Percentiles rank a stretch among this genome's conserved stretches.
phyloP scores from a whole-genome alignment of 2,329 filamentous ascomycete genomes.

The Colletotrichum sp. region DNA sequence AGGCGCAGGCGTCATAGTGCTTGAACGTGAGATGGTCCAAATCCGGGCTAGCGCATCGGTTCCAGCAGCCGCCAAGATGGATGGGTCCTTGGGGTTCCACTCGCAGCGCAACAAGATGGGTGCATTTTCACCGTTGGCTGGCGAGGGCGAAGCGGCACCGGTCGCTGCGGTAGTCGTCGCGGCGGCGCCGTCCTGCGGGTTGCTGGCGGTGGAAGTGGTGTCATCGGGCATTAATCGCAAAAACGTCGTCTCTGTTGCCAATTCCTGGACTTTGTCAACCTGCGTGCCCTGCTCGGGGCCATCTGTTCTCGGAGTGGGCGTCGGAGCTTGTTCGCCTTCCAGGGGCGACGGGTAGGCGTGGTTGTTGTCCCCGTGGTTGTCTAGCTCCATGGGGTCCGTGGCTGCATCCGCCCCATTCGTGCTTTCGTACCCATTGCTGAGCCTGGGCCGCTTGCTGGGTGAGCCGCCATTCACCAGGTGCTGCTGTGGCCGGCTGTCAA shows the following conservation, averaged over 20 bases:
- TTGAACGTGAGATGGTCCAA: conserved; percentile 66
- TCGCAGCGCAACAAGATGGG: conserved; percentile 71
- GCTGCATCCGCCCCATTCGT: conserved; percentile 49
- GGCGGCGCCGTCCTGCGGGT: conserved; percentile 33
- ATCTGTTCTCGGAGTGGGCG: conserved; percentile 60
- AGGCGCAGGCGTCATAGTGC: conserved; percentile 32
- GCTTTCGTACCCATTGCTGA: conserved; percentile 67
- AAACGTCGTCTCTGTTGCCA: conserved; percentile 64
- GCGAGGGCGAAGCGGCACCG: conserved; percentile 31
- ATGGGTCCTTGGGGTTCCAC: conserved; percentile 70
- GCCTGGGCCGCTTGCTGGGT: conserved; percentile 61
- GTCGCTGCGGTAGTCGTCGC: conserved; percentile 38
- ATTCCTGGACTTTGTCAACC: conserved; percentile 67
- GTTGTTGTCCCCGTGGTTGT: conserved; percentile 54
- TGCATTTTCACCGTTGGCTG: conserved; percentile 51
- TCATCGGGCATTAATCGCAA: conserved; percentile 57
- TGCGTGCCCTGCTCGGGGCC: conserved; percentile 70
- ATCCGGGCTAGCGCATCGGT: conserved; percentile 74
- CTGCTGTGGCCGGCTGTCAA: conserved; percentile 48
- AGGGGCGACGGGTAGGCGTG: conserved; percentile 71
- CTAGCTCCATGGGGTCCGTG: conserved; percentile 63
- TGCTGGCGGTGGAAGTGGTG: not conserved
- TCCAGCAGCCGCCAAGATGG: conserved; percentile 69
- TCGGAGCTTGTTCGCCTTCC: conserved; percentile 60
- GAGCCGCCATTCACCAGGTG: conserved; percentile 56